A percentile compares a stretch with the other conserved stretches of the same genome.
Conservation (phyloP, 1,284 basidiomycete genomes). For the Papiliotrema flavescens region DNA sequence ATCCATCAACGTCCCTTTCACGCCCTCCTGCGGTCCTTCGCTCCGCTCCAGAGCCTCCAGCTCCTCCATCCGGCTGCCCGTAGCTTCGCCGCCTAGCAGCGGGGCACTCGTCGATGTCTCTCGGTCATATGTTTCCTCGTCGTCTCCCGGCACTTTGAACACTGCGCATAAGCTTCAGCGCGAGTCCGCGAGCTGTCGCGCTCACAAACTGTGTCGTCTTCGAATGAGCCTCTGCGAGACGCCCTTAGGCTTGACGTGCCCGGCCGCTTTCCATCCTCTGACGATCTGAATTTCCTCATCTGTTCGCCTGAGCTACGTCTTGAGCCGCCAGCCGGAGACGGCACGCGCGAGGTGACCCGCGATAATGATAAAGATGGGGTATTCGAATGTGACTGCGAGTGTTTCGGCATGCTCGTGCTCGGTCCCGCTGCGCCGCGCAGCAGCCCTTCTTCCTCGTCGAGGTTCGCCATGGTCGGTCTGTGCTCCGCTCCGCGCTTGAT, state of each 20-base stretch:
- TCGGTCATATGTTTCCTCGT: slow-evolving; percentile 10
- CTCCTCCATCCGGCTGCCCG: slow-evolving; percentile 10
- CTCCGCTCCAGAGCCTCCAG: slow-evolving; percentile 25
- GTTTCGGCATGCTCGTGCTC: neutral
- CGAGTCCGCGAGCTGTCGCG: neutral
- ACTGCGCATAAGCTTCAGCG: slow-evolving; percentile 11
- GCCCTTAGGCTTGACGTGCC: neutral
- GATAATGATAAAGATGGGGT: neutral
- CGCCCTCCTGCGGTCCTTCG: slow-evolving; percentile 28
- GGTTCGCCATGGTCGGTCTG: too few relatives aligned
- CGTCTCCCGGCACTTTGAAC: slow-evolving; percentile 32
- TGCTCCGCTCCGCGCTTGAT: neutral
- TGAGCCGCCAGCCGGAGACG: neutral
- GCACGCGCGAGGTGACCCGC: neutral
- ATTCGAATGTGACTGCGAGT: neutral
- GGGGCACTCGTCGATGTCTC: neutral
- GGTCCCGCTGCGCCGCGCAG: neutral
- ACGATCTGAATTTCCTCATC: neutral
- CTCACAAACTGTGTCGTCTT: neutral
- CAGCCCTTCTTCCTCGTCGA: neutral
- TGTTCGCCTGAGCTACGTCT: neutral
- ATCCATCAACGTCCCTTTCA: slow-evolving; percentile 41
- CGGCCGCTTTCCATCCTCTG: neutral
- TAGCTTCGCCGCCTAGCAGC: neutral
- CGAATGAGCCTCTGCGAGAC: neutral